phyloP scores from a whole-genome alignment of 345 rosid genomes.

The Euphorbia tirucalli region DNA sequence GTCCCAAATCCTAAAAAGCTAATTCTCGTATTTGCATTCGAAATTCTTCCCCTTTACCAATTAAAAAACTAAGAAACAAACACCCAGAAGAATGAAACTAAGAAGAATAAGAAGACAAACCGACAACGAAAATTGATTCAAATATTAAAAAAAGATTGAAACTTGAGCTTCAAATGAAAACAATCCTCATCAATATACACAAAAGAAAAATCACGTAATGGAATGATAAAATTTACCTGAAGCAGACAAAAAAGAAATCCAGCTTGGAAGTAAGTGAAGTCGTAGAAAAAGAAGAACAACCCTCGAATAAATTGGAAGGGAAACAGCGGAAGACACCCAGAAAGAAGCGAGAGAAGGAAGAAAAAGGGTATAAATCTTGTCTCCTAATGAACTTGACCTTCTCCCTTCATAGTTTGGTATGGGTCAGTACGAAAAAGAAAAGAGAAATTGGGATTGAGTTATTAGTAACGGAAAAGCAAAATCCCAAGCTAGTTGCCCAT shows the following conservation, averaged over 20 bases:
- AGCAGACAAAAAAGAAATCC: constrained; percentile 3
- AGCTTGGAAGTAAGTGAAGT: neutral
- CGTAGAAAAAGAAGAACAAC: neutral
- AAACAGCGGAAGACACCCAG: neutral
- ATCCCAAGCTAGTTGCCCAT: constrained; percentile 18
- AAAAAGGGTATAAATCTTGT: neutral
- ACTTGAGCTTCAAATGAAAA: neutral
- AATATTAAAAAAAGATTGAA: neutral
- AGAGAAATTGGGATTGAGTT: neutral
- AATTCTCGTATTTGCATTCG: neutral
- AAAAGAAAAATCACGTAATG: too few relatives aligned
- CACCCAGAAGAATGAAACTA: neutral
- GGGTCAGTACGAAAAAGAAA: neutral
- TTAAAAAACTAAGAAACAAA: neutral
- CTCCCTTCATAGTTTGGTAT: neutral
- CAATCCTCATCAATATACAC: neutral
- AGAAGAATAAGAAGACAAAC: neutral
- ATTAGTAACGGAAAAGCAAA: too few relatives aligned
- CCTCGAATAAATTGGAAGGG: neutral
- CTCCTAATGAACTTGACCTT: constrained; percentile 8
- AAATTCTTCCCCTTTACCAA: neutral
- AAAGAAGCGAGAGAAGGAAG: neutral
- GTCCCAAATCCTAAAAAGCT: neutral
- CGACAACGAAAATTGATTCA: neutral
- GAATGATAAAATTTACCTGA: constrained; percentile 6